These are phyloP conservation scores for Begonia loranthoides DNA, from an alignment of 306 rosid species.

Conservation along the genomic window DNA sequence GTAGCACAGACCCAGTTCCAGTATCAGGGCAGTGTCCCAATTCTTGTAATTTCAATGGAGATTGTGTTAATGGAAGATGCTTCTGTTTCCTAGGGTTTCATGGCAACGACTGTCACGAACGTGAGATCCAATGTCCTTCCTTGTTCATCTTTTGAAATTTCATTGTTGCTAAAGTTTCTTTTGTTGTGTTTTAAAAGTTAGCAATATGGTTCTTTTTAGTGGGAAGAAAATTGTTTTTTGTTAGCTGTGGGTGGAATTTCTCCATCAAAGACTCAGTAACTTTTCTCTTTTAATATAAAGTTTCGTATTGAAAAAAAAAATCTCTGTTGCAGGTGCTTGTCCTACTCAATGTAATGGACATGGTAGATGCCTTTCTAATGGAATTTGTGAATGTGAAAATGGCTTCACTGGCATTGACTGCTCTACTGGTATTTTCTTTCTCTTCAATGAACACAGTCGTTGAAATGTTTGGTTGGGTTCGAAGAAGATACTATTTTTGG, in stretches of 20 bases:
- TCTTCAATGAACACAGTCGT: background rate
- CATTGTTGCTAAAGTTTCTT: no score
- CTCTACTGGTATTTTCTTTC: constrained; percentile 52
- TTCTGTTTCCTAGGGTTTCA: constrained; percentile 73
- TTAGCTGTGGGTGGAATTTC: no score
- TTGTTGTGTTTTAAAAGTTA: background rate
- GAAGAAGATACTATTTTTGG: background rate
- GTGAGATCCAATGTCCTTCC: constrained; percentile 30
- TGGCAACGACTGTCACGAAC: constrained; percentile 70
- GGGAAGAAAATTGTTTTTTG: background rate
- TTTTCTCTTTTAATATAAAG: no score
- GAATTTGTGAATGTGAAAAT: constrained; percentile 69
- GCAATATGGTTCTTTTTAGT: background rate
- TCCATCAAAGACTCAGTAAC: no score
- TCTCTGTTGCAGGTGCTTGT: constrained; percentile 48
- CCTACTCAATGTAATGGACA: constrained; percentile 55
- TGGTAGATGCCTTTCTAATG: constrained; percentile 75
- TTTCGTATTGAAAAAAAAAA: background rate
- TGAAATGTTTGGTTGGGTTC: background rate
- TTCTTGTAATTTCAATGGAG: constrained; percentile 83
- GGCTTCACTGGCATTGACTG: constrained; percentile 89
- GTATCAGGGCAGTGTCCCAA: constrained; percentile 56
- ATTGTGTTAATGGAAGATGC: constrained; percentile 82
- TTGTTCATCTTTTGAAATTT: no score
- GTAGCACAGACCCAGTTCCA: constrained; percentile 35